Evolutionary conservation across 1,284 basidiomycete genomes (phyloP), one percentile per base, ranked within the genome.

Genomic region (Takashimella tepidaria): DNA sequence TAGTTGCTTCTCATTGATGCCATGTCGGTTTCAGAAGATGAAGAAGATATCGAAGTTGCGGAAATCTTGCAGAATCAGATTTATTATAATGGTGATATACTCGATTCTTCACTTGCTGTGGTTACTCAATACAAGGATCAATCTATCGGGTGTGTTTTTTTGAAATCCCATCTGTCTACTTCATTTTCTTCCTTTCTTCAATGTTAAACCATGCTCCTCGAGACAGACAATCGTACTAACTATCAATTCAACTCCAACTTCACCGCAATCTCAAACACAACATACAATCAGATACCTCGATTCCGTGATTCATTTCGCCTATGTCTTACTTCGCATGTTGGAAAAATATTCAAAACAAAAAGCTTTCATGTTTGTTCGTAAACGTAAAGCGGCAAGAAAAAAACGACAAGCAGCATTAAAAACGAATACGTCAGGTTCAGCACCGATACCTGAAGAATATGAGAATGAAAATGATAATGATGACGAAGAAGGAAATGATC

Each of bases 61-160:
- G 83, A 84, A 54, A 78, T 86, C 12, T 78, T 97, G 2, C 88
- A 91, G 64, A 84, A 91, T 63, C 89, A 93, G 72, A 77, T 97
- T 41, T 86, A 96, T 64, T 97, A 96, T 77, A 92, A 92, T 64
- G 90, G 89, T 31, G 89, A 93, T 60, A 85, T 92, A 16, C 83
- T 97, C 46, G 92, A 96, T 65, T 83, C 92, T 21, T 82, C 90
- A 0, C 77, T 92, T 41, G 84, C 87, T 23, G 84, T 87, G 51
- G 73, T 96, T 51, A 79, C 82, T 42, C 77, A 79, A 27, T 95
- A 90, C 78, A 88, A 85, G 64, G 81, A 85, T 37, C 76, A 72
- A 66, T 77, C 70, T 0, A 67, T 79, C 43, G 74, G 70, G 77
- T 79, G 45, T 59, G 78, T 69, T 25, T 4, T 4, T 27, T 8